phyloP scores from a whole-genome alignment of 2,329 filamentous ascomycete genomes.

The Rhynchosporium graminicola region DNA sequence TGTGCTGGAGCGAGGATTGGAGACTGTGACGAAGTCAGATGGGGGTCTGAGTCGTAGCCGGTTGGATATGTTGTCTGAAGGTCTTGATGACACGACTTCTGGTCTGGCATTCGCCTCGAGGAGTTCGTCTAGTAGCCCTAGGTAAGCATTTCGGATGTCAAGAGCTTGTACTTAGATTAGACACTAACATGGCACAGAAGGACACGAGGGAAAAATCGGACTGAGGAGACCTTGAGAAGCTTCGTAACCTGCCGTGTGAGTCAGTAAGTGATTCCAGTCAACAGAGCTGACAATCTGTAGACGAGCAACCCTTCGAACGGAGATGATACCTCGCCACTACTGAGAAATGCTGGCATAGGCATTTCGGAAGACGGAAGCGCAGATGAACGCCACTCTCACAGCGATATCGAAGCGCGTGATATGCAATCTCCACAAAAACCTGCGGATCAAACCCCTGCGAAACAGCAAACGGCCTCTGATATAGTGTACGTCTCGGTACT shows the following conservation, averaged over 20 bases:
- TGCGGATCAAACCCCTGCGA: neutral
- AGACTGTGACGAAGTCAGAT: conserved; percentile 48
- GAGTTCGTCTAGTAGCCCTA: neutral
- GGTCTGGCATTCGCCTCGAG: conserved; percentile 15
- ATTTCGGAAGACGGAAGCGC: conserved; percentile 28
- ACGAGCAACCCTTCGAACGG: conserved; percentile 3
- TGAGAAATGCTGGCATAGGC: conserved; percentile 29
- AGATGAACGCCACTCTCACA: conserved; percentile 19
- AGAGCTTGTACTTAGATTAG: too few species aligned
- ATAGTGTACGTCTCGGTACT: conserved; percentile 52
- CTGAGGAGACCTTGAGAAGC: conserved; percentile 21
- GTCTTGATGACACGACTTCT: conserved; percentile 24
- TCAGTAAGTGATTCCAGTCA: too few species aligned
- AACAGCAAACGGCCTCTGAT: conserved; percentile 11
- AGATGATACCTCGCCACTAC: conserved; percentile 22
- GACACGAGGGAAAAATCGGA: conserved; percentile 11
- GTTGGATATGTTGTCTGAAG: conserved; percentile 43
- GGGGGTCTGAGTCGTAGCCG: conserved; percentile 49
- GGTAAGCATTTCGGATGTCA: too few species aligned
- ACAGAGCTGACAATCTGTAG: conserved; percentile 4
- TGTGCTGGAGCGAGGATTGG: conserved; percentile 47
- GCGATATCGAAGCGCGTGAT: conserved; percentile 20
- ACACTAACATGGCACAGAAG: neutral
- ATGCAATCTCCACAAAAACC: neutral
- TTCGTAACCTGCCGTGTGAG: conserved; percentile 21